Base-by-base conservation (phyloP, 192 early-diverging fungal species). In the Coemansia sp. region DNA sequence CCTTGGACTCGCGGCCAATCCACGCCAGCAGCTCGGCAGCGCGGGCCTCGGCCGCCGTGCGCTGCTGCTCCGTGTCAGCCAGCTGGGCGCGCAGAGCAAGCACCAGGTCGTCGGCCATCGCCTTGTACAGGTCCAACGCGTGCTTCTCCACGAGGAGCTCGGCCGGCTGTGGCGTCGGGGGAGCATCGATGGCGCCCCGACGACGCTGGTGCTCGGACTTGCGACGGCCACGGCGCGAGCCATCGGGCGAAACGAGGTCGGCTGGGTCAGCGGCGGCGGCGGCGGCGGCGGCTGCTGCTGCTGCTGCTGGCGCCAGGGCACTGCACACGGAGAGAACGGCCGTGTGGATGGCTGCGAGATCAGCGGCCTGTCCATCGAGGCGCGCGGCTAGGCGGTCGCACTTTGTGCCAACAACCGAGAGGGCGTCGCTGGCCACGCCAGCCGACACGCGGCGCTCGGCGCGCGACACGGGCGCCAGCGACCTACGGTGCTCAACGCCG, bases 1-100 rank as follows among this genome's bases (percentile, higher is more conserved):
- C 74, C 70, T 82, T 82, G 60, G 79, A 82, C 71, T 82, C 79
- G n/a, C 79, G 74, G 6, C 79, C 74, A 34, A 82, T 82, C 79
- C 79, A 82, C 13, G 59, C 67, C 39, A 82, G 64, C n/a, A 82
- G 79, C 65, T 82, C 79, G 2, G 79, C 23, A 28, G 74, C 70
- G 5, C 79, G 79, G 8, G 65, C 42, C 62, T 82, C 79, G 21
- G 79, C 79, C 13, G 73, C 64, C 26, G 36, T 67, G 3, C 74
- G 74, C 18, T 67, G 67, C 2, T 35, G 48, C 59, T 76, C 74
- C 4, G 62, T 21, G 1, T 56, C 18, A 2, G 59, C 39, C 53
- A 82, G 64, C 70, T 73, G 79, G 13, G 58, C 39, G 9, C 63
- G 62, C 62, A 80, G 69, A 11, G 64, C 42, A 1, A 63, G 65